These are phyloP conservation scores for Amanita pallidorosea DNA, from an alignment of 768 basidiomycete genomes.

Conservation along the genomic window DNA sequence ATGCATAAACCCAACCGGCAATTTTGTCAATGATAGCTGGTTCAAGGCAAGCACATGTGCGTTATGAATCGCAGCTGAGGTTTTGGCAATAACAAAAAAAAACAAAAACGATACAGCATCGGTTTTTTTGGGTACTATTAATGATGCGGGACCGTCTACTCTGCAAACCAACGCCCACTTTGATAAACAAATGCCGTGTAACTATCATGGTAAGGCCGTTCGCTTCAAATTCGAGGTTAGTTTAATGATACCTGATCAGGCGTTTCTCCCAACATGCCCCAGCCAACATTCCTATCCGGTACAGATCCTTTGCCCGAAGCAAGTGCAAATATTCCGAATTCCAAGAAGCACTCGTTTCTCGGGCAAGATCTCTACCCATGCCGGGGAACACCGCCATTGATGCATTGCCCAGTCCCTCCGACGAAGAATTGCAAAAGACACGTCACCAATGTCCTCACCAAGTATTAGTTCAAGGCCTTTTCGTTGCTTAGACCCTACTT, in stretches of 20 bases:
- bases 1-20: background rate
- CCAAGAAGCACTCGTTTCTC: background rate
- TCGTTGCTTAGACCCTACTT: slow-evolving; percentile 6
- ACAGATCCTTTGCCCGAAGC: background rate
- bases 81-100: background rate
- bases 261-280: background rate
- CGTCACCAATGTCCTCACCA: background rate
- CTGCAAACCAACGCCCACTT: background rate
- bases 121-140: background rate
- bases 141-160: background rate
- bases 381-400: background rate
- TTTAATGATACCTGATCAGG: background rate
- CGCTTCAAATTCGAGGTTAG: background rate
- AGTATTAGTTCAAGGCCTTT: background rate
- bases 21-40: background rate
- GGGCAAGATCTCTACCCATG: background rate
- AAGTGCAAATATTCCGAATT: background rate
- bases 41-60: background rate
- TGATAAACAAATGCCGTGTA: background rate
- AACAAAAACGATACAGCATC: background rate
- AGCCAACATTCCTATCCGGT: background rate
- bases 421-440: background rate
- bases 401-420: background rate
- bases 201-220: background rate
- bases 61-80: background rate